phyloP scores from a whole-genome alignment of 2,329 filamentous ascomycete genomes.

The Trichoderma harzianum region DNA sequence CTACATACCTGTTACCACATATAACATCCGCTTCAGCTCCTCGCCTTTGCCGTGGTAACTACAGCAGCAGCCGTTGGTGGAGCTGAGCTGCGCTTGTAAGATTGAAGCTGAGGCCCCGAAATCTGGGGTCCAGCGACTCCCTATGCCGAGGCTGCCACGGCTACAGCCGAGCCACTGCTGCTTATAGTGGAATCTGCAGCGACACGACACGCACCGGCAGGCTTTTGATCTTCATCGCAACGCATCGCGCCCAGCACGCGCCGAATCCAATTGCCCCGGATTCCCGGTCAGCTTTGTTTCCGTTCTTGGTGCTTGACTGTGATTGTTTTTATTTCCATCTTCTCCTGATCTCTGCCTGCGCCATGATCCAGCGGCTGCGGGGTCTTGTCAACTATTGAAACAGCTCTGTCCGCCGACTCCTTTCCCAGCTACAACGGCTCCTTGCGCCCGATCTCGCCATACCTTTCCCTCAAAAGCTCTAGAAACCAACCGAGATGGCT shows the following conservation, averaged over 20 bases:
- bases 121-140: conserved; percentile 9
- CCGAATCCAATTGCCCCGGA: conserved; percentile 1
- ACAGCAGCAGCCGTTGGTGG: background rate
- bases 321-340: background rate
- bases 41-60: background rate
- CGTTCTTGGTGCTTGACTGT: background rate
- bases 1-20: background rate
- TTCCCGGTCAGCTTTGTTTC: background rate
- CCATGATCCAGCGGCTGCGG: conserved; percentile 18
- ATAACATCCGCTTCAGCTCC: background rate
- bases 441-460: background rate
- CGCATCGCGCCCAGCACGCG: conserved; percentile 11
- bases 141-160: conserved; percentile 18
- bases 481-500: conserved; percentile 27
- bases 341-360: background rate
- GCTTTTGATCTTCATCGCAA: conserved; percentile 5
- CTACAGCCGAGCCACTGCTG: conserved; percentile 8
- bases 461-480: background rate
- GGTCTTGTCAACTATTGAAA: conserved; percentile 2
- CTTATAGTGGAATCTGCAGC: background rate
- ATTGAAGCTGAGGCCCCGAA: background rate
- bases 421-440: background rate
- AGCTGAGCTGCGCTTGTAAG: background rate
- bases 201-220: conserved; percentile 13
- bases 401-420: background rate